Conservation (phyloP, 306 rosid genomes). For the Vigna angularis region DNA sequence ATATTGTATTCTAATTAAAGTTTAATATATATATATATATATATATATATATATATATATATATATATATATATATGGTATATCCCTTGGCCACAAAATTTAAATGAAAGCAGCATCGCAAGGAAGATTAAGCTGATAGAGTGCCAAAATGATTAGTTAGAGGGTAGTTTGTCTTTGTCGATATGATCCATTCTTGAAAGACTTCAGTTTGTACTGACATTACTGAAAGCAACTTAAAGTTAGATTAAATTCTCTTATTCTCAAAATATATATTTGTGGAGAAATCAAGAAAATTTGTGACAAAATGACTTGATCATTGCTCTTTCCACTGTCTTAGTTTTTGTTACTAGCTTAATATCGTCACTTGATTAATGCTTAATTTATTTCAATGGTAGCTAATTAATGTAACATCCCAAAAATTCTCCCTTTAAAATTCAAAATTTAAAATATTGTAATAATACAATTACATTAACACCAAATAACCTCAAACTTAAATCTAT, state of each 20-base stretch:
- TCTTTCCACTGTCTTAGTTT: neutral
- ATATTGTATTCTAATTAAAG: neutral
- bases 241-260: neutral
- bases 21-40: neutral
- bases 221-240: slow-evolving; percentile 9
- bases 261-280: neutral
- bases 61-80: neutral
- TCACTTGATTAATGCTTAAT: too few species aligned
- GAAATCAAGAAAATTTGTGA: neutral
- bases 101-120: too few species aligned
- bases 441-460: too few species aligned
- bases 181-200: neutral
- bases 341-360: neutral
- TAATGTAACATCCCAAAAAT: too few species aligned
- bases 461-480: too few species aligned
- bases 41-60: neutral
- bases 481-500: too few species aligned
- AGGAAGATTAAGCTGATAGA: too few species aligned
- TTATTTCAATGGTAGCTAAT: neutral
- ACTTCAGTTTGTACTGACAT: neutral
- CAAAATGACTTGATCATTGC: neutral
- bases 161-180: slow-evolving; percentile 7
- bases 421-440: too few species aligned
- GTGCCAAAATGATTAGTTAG: neutral
- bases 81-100: neutral